Evolutionary conservation across 1,139 yeast genomes (phyloP).

Genomic region (Geotrichum australiense): DNA sequence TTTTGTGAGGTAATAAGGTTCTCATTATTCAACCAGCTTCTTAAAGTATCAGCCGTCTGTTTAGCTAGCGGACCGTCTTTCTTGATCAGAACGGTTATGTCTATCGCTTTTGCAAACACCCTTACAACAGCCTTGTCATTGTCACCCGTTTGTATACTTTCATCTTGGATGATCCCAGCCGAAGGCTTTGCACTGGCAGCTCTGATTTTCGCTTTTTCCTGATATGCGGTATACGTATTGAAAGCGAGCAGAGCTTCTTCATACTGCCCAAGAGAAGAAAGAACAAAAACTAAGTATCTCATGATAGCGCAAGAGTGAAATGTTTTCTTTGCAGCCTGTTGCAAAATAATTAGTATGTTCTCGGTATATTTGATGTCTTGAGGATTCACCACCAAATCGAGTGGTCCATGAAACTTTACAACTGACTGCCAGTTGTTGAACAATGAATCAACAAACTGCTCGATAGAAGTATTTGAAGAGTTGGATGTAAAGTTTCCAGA

Average conservation of each 20-base stretch:
- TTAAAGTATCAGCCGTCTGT: conserved; percentile 25
- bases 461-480: conserved; percentile 34
- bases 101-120: conserved; percentile 24
- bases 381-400: conserved; percentile 22
- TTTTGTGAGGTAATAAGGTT: conserved; percentile 14
- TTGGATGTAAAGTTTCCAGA: conserved; percentile 42
- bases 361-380: conserved; percentile 20
- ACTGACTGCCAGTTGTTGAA: conserved; percentile 31
- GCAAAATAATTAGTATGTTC: conserved; percentile 27
- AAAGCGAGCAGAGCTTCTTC: conserved; percentile 39
- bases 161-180: conserved; percentile 18
- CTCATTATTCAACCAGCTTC: conserved; percentile 23
- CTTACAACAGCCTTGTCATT: conserved; percentile 27
- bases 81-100: conserved; percentile 21
- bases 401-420: conserved; percentile 20
- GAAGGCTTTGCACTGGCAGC: conserved; percentile 33
- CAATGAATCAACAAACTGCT: conserved; percentile 30
- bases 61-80: conserved; percentile 23
- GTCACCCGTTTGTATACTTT: conserved; percentile 21
- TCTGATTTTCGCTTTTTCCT: conserved; percentile 34
- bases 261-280: conserved; percentile 28
- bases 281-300: conserved; percentile 35
- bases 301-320: conserved; percentile 44
- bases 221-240: conserved; percentile 39
- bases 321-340: conserved; percentile 39